These are phyloP conservation scores for Fusarium staphyleae DNA, from an alignment of 2,329 filamentous ascomycete species.

Conservation along the genomic window DNA sequence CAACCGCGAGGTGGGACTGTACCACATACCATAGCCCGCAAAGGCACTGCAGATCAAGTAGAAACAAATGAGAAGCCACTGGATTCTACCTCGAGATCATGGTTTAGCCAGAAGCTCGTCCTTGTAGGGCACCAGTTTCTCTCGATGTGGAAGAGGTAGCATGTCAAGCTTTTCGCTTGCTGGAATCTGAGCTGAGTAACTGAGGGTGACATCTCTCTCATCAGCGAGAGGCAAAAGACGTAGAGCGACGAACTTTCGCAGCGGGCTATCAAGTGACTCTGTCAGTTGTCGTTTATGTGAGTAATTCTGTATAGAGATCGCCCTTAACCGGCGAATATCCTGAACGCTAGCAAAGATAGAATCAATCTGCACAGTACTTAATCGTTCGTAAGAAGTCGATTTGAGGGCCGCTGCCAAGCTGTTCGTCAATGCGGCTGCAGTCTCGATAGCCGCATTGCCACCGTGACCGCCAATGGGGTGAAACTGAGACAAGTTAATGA, in stretches of 20 bases:
- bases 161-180: conserved; percentile 1
- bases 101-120: background rate
- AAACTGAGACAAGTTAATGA: background rate
- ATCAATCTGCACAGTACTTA: background rate
- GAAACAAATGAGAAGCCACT: background rate
- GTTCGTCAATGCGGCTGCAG: conserved; percentile 9
- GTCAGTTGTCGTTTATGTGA: conserved; percentile 9
- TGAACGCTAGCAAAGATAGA: conserved; percentile 1
- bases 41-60: background rate
- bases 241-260: background rate
- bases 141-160: background rate
- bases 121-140: background rate
- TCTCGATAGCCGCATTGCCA: conserved; percentile 20
- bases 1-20: background rate
- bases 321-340: background rate
- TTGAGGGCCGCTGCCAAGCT: background rate
- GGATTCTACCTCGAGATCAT: background rate
- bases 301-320: background rate
- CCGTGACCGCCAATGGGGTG: conserved; percentile 13
- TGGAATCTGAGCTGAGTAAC: conserved; percentile 6
- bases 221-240: background rate
- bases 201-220: conserved; percentile 1
- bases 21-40: background rate
- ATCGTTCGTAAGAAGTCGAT: background rate
- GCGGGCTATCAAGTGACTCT: conserved; percentile 1